A percentile compares a stretch with the other conserved stretches of the same genome.
phyloP scores from a whole-genome alignment of 345 rosid genomes.

The Noccaea bulbosa region DNA sequence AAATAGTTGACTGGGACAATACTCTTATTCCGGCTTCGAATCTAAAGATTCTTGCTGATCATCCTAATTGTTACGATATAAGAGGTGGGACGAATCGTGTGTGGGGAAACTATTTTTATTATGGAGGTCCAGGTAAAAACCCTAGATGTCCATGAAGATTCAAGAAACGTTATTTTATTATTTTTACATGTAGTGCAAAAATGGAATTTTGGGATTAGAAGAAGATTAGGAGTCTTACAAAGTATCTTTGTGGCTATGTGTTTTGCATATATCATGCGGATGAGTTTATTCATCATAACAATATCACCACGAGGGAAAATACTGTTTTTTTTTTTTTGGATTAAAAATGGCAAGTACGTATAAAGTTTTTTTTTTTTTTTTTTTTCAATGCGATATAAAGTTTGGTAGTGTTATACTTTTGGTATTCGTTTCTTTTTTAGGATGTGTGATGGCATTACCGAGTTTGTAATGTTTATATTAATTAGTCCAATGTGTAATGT shows the following conservation, averaged over 20 bases:
- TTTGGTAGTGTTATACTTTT: slow-evolving; percentile 22
- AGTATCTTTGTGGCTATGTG: slow-evolving; percentile 24
- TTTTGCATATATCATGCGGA: slow-evolving; percentile 18
- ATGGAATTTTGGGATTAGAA: slow-evolving; percentile 27
- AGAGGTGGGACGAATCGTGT: slow-evolving; percentile 79
- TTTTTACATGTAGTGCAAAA: slow-evolving; percentile 30
- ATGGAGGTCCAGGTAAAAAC: slow-evolving; percentile 96
- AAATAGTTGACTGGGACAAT: slow-evolving; percentile 95
- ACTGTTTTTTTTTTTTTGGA: background rate
- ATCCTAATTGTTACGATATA: slow-evolving; percentile 85
- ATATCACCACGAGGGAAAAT: slow-evolving; percentile 1
- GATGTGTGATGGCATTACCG: slow-evolving; percentile 5
- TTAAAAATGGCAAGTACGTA: slow-evolving; percentile 7
- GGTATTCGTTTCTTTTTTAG: background rate
- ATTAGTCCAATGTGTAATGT: slow-evolving; percentile 18
- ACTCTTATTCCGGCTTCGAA: slow-evolving; percentile 70
- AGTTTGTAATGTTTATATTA: slow-evolving; percentile 18
- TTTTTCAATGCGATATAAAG: too few species aligned
- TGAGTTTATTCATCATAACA: background rate
- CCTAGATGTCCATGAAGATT: slow-evolving; percentile 43
- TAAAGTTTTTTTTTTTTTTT: too few species aligned
- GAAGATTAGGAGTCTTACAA: slow-evolving; percentile 24
- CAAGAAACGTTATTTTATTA: slow-evolving; percentile 13
- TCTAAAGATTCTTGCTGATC: slow-evolving; percentile 78
- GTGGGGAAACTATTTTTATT: slow-evolving; percentile 95